These are phyloP conservation scores for Pseudocohnilembus persalinus DNA, from an alignment of 169 alveolate species.

Conservation along the genomic window DNA sequence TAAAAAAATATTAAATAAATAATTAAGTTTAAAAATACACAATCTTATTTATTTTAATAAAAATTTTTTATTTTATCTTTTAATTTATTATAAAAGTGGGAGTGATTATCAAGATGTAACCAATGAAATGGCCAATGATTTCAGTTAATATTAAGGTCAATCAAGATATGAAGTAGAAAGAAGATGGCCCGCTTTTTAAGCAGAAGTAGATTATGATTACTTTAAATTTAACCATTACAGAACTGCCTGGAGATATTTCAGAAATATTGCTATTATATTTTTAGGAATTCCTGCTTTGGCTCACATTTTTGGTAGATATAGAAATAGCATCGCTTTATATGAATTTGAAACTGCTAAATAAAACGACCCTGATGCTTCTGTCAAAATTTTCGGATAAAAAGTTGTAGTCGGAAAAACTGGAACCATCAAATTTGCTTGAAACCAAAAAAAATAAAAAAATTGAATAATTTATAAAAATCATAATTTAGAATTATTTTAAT, in stretches of 20 bases:
- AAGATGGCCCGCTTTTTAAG: constrained; percentile 16
- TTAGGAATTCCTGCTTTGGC: constrained; percentile 1
- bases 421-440: neutral
- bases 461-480: too few relatives aligned
- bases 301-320: too few relatives aligned
- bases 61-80: too few relatives aligned
- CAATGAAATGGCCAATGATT: constrained; percentile 21
- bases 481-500: too few relatives aligned
- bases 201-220: constrained; percentile 23
- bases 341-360: too few relatives aligned
- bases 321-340: neutral
- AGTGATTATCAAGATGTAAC: constrained; percentile 24
- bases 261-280: constrained; percentile 14
- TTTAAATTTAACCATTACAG: constrained; percentile 21
- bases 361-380: neutral
- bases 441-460: too few relatives aligned
- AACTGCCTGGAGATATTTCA: constrained; percentile 17
- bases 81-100: too few relatives aligned
- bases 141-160: neutral
- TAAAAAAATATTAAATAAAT: too few relatives aligned
- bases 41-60: too few relatives aligned
- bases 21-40: too few relatives aligned
- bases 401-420: neutral
- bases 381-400: neutral
- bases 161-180: constrained; percentile 1